phyloP scores from a whole-genome alignment of 352 stramenopile genomes.

The Aphanomyces stellatus region DNA sequence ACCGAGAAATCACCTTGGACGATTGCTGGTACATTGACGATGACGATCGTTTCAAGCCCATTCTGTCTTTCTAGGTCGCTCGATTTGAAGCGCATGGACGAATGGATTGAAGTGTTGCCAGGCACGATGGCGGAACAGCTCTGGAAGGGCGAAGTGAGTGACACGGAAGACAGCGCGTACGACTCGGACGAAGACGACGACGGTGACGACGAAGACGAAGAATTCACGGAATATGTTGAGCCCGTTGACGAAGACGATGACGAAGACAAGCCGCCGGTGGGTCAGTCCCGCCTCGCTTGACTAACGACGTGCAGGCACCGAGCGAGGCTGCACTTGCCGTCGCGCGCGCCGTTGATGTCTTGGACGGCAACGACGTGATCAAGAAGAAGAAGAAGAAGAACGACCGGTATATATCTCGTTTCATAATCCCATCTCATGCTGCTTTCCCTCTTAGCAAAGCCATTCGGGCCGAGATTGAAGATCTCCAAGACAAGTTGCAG shows the following conservation, averaged over 20 bases:
- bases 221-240: constrained; percentile 18
- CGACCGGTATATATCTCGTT: constrained; percentile 37
- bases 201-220: constrained; percentile 34
- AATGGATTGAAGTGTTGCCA: constrained; percentile 87
- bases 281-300: neutral
- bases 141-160: constrained; percentile 80
- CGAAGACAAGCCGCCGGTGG: constrained; percentile 26
- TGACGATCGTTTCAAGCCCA: neutral
- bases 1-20: constrained; percentile 93
- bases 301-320: neutral
- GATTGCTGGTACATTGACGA: constrained; percentile 75
- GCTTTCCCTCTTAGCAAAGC: constrained; percentile 21
- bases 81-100: constrained; percentile 89
- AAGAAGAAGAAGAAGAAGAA: constrained; percentile 25
- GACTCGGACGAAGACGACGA: constrained; percentile 69
- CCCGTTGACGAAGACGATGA: constrained; percentile 37
- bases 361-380: constrained; percentile 28
- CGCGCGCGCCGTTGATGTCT: constrained; percentile 47
- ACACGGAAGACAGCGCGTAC: constrained; percentile 81
- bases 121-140: constrained; percentile 92
- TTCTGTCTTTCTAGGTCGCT: constrained; percentile 45
- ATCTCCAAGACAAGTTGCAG: constrained; percentile 67
- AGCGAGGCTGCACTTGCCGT: constrained; percentile 21
- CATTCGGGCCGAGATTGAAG: constrained; percentile 74
- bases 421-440: too few relatives aligned